Base-by-base conservation (phyloP, 1,139 yeast genomes). In the Yarrowia galli region DNA sequence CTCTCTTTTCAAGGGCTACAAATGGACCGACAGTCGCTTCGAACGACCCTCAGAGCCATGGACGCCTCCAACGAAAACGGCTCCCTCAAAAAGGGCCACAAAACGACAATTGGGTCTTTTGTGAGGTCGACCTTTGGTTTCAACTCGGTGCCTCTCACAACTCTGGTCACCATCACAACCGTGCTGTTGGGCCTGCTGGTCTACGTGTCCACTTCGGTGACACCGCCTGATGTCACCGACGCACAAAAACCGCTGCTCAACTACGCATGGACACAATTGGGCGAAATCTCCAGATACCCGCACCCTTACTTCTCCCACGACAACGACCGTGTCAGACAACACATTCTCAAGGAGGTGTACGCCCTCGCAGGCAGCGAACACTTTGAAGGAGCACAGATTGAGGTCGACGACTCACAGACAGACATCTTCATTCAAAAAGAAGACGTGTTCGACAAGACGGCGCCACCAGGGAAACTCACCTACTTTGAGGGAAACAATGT, bases 401-500 rank as follows among this genome's bases (percentile, higher is more conserved):
- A 83, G 69, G 88, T 82, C 68, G 80, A 82, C 69, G 80, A 61
- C 56, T 46, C 45, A 3, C 66, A 82, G 28, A 78, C 82, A 43
- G 79, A 82, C 18, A 79, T 83, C 51, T 76, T 89, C 70, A 83
- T 83, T 70, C 80, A 82, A 42, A 83, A 82, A 54, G 78, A 79
- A 12, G 85, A 83, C 69, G 84, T 81, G 15, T 85, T 83, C 73
- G 79, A 83, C 69, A 73, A 79, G 9, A 71, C 76, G 0, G 76
- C 81, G 9, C 74, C 74, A 15, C 79, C 77, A 16, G 80, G 83
- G 36, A 79, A 85, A 63, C 82, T 88, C 15, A 80, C 86, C 18
- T 91, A 90, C 78, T 91, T 85, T 75, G 97, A 92, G 76, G 87
- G 95, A 69, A 87, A 91, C 71, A 92, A 92, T 74, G 79, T 92